Evolutionary conservation across 805 yeast species (phyloP).

Genomic region (Aciculoconidium aculeatum): DNA sequence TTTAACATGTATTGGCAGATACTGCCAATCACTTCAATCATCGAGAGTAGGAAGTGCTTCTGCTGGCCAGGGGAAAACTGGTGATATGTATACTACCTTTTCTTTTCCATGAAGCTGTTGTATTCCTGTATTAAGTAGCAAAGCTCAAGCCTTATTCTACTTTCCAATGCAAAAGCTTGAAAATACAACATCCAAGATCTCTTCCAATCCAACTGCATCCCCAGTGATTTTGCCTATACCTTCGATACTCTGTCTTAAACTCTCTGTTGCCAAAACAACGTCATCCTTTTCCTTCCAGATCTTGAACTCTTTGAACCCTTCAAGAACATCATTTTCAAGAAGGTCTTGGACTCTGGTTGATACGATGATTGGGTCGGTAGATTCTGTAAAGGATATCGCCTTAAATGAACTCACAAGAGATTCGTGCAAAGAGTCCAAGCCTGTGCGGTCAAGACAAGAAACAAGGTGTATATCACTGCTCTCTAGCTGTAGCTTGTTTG

Average conservation of each 20-base stretch:
- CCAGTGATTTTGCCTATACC: constrained; percentile 95
- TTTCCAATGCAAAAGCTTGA: constrained; percentile 93
- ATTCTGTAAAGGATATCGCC: constrained; percentile 41
- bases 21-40: too few species aligned
- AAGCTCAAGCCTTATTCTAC: constrained; percentile 32
- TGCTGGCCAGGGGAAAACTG: too few species aligned
- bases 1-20: too few species aligned
- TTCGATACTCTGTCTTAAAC: constrained; percentile 63
- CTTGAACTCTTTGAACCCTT: constrained; percentile 64
- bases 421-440: constrained; percentile 44
- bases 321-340: constrained; percentile 66
- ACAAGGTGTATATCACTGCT: constrained; percentile 23
- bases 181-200: constrained; percentile 84
- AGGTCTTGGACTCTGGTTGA: constrained; percentile 76
- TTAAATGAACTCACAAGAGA: constrained; percentile 44
- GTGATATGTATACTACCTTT: too few species aligned
- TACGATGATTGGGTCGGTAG: constrained; percentile 61
- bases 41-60: too few species aligned
- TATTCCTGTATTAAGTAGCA: too few species aligned
- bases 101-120: too few species aligned
- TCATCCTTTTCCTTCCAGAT: constrained; percentile 50
- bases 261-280: constrained; percentile 75
- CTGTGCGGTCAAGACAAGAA: constrained; percentile 58
- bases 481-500: constrained; percentile 11
- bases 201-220: constrained; percentile 81